Evolutionary conservation across 1,284 basidiomycete genomes (phyloP).

Genomic region (Flammula alnicola): DNA sequence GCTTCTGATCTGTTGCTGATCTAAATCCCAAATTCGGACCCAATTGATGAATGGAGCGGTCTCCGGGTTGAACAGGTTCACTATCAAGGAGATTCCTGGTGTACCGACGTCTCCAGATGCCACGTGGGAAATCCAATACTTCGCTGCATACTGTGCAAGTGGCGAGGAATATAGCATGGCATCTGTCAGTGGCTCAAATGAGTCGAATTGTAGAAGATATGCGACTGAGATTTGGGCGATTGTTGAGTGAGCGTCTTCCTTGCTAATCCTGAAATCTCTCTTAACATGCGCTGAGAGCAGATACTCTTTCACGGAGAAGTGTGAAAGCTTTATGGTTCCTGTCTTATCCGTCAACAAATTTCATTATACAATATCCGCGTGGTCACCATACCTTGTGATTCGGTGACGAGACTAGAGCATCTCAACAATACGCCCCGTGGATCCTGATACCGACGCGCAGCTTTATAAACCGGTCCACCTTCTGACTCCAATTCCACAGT

Average conservation of each 20-base stretch:
- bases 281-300: conserved; percentile 1
- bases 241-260: neutral
- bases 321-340: conserved; percentile 2
- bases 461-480: neutral
- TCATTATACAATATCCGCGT: neutral
- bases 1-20: neutral
- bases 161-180: neutral
- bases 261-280: neutral
- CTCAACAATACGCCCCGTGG: neutral
- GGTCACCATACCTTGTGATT: neutral
- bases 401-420: neutral
- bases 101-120: neutral
- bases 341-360: neutral
- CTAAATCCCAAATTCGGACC: neutral
- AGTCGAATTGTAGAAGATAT: neutral
- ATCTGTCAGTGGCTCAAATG: neutral
- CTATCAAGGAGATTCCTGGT: neutral
- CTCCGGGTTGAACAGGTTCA: neutral
- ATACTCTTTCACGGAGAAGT: conserved; percentile 11
- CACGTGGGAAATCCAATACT: neutral
- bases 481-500: neutral
- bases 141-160: neutral
- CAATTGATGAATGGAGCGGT: neutral
- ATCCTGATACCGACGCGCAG: neutral
- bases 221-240: neutral